Conservation (phyloP, 768 basidiomycete genomes). For the Suillus spraguei region DNA sequence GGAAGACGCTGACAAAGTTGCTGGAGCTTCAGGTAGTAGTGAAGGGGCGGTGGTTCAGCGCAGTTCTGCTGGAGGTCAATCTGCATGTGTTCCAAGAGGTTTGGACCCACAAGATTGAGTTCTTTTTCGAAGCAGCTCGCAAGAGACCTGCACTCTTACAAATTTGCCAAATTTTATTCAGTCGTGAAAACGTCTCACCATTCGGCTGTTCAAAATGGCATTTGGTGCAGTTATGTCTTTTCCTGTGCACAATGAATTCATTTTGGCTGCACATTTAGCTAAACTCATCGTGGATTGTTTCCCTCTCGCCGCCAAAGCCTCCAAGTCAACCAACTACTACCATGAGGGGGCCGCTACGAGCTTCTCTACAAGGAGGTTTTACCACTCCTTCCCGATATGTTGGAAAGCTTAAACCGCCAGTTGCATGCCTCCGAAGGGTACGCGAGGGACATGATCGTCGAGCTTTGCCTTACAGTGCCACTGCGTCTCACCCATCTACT, state of each 20-base stretch:
- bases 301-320: slow-evolving; percentile 87
- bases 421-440: slow-evolving; percentile 82
- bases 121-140: slow-evolving; percentile 82
- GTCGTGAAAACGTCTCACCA: slow-evolving; percentile 73
- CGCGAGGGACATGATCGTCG: slow-evolving; percentile 90
- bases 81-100: slow-evolving; percentile 94
- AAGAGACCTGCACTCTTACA: slow-evolving; percentile 80
- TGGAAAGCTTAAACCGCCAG: slow-evolving; percentile 92
- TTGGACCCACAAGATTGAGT: slow-evolving; percentile 90
- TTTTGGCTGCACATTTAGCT: slow-evolving; percentile 90
- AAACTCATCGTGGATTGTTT: slow-evolving; percentile 97
- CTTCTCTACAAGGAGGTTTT: slow-evolving; percentile 94
- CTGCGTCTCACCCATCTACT: slow-evolving; percentile 93
- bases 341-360: slow-evolving; percentile 91
- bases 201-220: slow-evolving; percentile 94
- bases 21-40: slow-evolving; percentile 33
- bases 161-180: slow-evolving; percentile 83
- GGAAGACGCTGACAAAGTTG: slow-evolving; percentile 39
- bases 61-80: slow-evolving; percentile 80
- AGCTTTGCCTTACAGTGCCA: slow-evolving; percentile 96
- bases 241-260: slow-evolving; percentile 80
- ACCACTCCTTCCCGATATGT: slow-evolving; percentile 94
- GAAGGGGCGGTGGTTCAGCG: slow-evolving; percentile 57
- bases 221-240: slow-evolving; percentile 82
- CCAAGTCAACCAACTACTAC: slow-evolving; percentile 91